Conservation (phyloP, 2,329 filamentous ascomycete genomes). For the Penicillium italicum region DNA sequence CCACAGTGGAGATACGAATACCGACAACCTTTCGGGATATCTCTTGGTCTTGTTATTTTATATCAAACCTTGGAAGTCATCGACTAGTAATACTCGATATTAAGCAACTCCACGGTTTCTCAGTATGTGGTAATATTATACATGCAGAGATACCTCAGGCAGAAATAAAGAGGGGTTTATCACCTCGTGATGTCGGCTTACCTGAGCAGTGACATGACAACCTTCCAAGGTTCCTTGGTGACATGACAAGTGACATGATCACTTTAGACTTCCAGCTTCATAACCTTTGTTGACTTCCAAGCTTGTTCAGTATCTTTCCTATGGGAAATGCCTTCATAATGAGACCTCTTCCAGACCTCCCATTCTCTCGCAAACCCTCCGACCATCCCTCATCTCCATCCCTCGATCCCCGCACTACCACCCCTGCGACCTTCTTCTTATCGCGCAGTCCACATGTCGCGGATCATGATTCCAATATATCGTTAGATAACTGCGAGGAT, state of each 20-base stretch:
- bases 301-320: background rate
- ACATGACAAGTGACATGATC: conserved; percentile 4
- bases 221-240: no score
- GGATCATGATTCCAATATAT: conserved; percentile 42
- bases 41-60: no score
- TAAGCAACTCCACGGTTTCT: no score
- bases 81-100: no score
- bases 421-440: conserved; percentile 59
- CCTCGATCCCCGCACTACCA: conserved; percentile 38
- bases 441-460: conserved; percentile 46
- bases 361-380: conserved; percentile 37
- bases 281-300: background rate
- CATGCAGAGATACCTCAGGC: conserved; percentile 3
- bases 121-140: no score
- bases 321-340: conserved; percentile 27
- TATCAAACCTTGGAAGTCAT: no score
- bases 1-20: conserved; percentile 1
- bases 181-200: conserved; percentile 10
- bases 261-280: background rate
- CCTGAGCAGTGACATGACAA: conserved; percentile 4
- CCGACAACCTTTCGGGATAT: no score
- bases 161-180: conserved; percentile 5
- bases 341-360: conserved; percentile 38
- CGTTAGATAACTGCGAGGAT: conserved; percentile 28
- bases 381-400: conserved; percentile 27